Evolutionary conservation across 2,329 filamentous ascomycete species (phyloP).

Genomic region (Colletotrichum godetiae): DNA sequence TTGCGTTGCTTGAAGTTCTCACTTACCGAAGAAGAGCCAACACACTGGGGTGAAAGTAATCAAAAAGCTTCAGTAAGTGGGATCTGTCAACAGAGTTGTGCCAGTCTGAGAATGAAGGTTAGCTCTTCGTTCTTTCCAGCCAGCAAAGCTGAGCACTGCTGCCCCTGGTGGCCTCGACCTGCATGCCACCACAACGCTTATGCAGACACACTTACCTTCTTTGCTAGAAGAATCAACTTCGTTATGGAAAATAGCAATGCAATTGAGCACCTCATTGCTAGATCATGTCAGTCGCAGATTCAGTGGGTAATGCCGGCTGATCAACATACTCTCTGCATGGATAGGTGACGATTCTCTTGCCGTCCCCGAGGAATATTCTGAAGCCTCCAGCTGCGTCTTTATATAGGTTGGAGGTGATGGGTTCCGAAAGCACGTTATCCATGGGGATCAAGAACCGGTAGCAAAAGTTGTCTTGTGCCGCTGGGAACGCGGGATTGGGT

Average conservation of each 20-base stretch:
- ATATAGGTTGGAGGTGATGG: constrained; percentile 38
- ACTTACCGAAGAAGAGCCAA: constrained; percentile 43
- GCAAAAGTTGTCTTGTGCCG: constrained; percentile 46
- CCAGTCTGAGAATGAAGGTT: constrained; percentile 13
- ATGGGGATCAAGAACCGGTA: constrained; percentile 52
- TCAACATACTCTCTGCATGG: constrained; percentile 45
- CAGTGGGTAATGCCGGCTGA: not conserved
- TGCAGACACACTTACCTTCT: constrained; percentile 3
- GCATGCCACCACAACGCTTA: not conserved
- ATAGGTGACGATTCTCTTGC: constrained; percentile 47
- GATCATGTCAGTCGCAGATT: not conserved
- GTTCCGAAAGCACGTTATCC: constrained; percentile 41
- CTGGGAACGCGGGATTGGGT: constrained; percentile 41
- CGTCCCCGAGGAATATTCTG: constrained; percentile 25
- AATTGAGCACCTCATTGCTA: constrained; percentile 48
- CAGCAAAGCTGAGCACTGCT: not conserved
- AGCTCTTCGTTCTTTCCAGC: not conserved
- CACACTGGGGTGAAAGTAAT: constrained; percentile 42
- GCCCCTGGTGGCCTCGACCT: too few species aligned
- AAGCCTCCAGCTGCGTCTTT: constrained; percentile 36
- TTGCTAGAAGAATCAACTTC: constrained; percentile 30
- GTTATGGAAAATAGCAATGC: constrained; percentile 47
- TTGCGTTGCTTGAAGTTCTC: not conserved
- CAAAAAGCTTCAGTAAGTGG: constrained; percentile 42
- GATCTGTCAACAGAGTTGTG: constrained; percentile 41